Evolutionary conservation across 176 grass and related monocot genomes (phyloP).

Genomic region (Aegilops umbellulata): DNA sequence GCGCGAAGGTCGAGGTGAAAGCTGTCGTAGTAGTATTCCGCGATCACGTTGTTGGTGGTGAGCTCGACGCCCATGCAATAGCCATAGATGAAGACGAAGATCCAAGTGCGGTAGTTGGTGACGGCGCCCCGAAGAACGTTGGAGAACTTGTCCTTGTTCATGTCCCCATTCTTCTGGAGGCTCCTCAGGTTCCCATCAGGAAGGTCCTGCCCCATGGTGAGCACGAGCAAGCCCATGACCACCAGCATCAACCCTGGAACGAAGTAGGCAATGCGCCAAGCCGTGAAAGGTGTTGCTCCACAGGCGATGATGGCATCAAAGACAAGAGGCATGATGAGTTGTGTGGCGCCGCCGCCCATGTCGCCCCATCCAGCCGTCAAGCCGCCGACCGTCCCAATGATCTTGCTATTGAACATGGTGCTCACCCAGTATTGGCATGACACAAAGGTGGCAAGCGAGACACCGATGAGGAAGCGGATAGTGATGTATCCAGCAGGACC

Average conservation of each 20-base stretch:
- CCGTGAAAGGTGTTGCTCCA: slow-evolving; percentile 53
- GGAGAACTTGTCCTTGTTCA: slow-evolving; percentile 77
- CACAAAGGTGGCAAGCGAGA: slow-evolving; percentile 81
- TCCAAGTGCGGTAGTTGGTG: slow-evolving; percentile 85
- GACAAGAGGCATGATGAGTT: slow-evolving; percentile 86
- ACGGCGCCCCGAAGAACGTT: slow-evolving; percentile 59
- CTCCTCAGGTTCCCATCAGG: slow-evolving; percentile 72
- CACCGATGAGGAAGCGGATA: slow-evolving; percentile 72
- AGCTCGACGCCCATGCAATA: slow-evolving; percentile 92
- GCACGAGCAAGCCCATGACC: slow-evolving; percentile 62
- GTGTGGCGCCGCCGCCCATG: slow-evolving; percentile 88
- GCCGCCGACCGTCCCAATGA: slow-evolving; percentile 65
- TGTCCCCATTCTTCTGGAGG: slow-evolving; percentile 64
- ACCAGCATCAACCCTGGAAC: slow-evolving; percentile 57
- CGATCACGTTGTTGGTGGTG: slow-evolving; percentile 87
- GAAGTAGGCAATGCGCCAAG: slow-evolving; percentile 80
- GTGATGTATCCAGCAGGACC: slow-evolving; percentile 55
- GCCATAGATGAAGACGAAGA: slow-evolving; percentile 77
- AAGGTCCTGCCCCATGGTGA: slow-evolving; percentile 72
- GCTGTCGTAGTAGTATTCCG: slow-evolving; percentile 74
- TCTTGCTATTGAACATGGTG: slow-evolving; percentile 92
- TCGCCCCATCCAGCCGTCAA: slow-evolving; percentile 70
- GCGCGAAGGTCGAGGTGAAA: slow-evolving; percentile 74
- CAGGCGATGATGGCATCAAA: slow-evolving; percentile 59
- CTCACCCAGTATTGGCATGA: slow-evolving; percentile 93